phyloP scores from a whole-genome alignment of 106 monocot species.

The Agapanthus africanus region DNA sequence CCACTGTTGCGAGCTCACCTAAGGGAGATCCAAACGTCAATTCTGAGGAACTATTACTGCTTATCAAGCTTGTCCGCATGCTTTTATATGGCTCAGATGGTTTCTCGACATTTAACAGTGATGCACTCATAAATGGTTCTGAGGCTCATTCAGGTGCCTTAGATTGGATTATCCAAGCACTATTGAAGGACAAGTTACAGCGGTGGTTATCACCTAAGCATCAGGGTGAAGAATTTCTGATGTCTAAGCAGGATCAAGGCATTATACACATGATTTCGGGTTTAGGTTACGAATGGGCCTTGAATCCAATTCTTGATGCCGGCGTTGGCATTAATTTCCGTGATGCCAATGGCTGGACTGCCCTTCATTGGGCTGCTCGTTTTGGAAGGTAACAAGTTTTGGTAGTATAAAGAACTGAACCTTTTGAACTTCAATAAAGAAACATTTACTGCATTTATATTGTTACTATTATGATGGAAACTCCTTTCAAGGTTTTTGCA shows the following conservation, averaged over 20 bases:
- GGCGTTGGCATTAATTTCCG: slow-evolving; percentile 88
- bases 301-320: slow-evolving; percentile 48
- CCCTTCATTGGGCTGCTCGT: slow-evolving; percentile 95
- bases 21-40: slow-evolving; percentile 7
- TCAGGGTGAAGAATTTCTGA: slow-evolving; percentile 11
- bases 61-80: slow-evolving; percentile 26
- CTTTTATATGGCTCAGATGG: slow-evolving; percentile 30
- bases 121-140: slow-evolving; percentile 14
- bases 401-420: neutral
- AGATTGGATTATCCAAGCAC: slow-evolving; percentile 40
- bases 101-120: no score
- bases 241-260: slow-evolving; percentile 68
- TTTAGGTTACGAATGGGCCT: slow-evolving; percentile 88
- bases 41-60: slow-evolving; percentile 38
- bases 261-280: slow-evolving; percentile 82
- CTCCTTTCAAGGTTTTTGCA: no score
- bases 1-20: no score
- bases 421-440: neutral
- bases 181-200: slow-evolving; percentile 52
- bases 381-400: slow-evolving; percentile 68
- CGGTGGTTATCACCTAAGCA: slow-evolving; percentile 44
- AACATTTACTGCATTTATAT: neutral
- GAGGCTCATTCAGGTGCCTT: slow-evolving; percentile 14
- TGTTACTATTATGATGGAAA: neutral
- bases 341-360: slow-evolving; percentile 94